Percentiles rank a stretch among this genome's conserved stretches.
Conservation (phyloP, 1,284 basidiomycete genomes). For the Porodaedalea pini region DNA sequence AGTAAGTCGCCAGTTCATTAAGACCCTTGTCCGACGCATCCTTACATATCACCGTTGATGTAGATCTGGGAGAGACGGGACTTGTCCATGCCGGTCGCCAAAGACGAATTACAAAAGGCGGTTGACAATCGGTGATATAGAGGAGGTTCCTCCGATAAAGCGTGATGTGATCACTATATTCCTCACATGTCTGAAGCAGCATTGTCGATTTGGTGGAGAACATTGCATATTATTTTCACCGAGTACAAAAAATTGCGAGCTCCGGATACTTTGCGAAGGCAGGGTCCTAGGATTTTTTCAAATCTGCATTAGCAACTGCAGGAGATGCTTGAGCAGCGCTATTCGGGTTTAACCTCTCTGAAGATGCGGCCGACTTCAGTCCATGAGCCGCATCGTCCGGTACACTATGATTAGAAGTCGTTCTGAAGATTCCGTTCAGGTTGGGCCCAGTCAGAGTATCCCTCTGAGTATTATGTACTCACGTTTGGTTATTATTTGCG, state of each 20-base stretch:
- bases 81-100: constrained; percentile 28
- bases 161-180: background rate
- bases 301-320: background rate
- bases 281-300: background rate
- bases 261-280: background rate
- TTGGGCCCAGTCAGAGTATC: background rate
- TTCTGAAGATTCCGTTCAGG: background rate
- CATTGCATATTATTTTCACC: too few relatives aligned
- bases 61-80: constrained; percentile 68
- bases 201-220: too few relatives aligned
- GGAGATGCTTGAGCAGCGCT: background rate
- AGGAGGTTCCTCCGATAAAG: background rate
- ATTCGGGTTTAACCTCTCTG: background rate
- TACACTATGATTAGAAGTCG: background rate
- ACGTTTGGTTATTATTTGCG: background rate
- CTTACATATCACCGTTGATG: constrained; percentile 14
- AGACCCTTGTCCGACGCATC: background rate
- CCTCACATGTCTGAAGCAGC: too few relatives aligned
- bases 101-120: constrained; percentile 21
- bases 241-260: background rate
- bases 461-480: too few relatives aligned
- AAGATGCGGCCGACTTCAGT: background rate
- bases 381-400: background rate
- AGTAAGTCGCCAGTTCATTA: constrained; percentile 41
- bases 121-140: constrained; percentile 4